phyloP scores from a whole-genome alignment of 2,329 filamentous ascomycete species.

The Diaporthe capsici region DNA sequence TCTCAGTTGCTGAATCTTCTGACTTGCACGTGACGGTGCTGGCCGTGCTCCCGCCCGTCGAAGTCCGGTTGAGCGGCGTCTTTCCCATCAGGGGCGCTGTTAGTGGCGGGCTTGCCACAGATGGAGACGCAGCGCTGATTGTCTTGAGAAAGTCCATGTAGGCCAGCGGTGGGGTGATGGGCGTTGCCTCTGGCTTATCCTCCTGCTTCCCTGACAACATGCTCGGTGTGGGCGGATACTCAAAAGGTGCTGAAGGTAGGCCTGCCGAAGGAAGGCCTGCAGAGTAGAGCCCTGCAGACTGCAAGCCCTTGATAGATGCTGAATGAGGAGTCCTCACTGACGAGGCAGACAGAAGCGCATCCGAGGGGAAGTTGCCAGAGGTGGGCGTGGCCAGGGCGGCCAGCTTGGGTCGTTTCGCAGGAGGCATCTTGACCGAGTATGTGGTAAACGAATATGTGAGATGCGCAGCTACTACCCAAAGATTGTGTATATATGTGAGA shows the following conservation, averaged over 20 bases:
- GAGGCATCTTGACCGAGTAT: slow-evolving; percentile 60
- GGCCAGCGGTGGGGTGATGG: slow-evolving; percentile 89
- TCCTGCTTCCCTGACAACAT: slow-evolving; percentile 66
- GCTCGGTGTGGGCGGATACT: slow-evolving; percentile 41
- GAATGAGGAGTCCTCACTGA: slow-evolving; percentile 79
- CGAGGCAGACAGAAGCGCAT: slow-evolving; percentile 55
- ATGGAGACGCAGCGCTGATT: slow-evolving; percentile 80
- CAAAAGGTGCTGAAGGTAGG: slow-evolving; percentile 43
- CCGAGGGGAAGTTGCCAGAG: slow-evolving; percentile 69
- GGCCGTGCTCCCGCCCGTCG: slow-evolving; percentile 45
- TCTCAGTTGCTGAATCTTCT: slow-evolving; percentile 51
- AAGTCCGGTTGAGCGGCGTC: slow-evolving; percentile 48
- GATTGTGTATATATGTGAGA: neutral
- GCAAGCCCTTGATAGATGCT: slow-evolving; percentile 54
- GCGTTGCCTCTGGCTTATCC: slow-evolving; percentile 78
- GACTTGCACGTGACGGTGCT: slow-evolving; percentile 60
- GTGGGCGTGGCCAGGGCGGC: slow-evolving; percentile 73
- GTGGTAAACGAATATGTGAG: slow-evolving; percentile 40
- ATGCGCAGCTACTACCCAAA: slow-evolving; percentile 31
- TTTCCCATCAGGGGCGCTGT: slow-evolving; percentile 50
- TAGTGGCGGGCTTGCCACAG: slow-evolving; percentile 60
- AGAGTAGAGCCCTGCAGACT: slow-evolving; percentile 54
- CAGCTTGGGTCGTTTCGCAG: slow-evolving; percentile 69
- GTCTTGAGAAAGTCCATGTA: slow-evolving; percentile 95
- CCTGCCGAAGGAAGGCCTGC: slow-evolving; percentile 57